Evolutionary conservation across 2,329 filamentous ascomycete species (phyloP).

Genomic region (Aspergillus jensenii): DNA sequence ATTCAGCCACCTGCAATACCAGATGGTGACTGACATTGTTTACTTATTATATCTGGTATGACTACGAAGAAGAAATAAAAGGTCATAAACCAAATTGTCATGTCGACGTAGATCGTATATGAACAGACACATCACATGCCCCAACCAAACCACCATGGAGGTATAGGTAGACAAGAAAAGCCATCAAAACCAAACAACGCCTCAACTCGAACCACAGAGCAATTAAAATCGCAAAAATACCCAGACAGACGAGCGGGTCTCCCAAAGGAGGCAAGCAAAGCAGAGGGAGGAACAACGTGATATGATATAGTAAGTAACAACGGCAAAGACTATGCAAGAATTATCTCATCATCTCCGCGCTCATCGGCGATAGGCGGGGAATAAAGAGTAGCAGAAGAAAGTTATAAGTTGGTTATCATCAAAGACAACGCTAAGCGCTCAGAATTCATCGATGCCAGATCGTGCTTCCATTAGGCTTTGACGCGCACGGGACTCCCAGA

Average conservation of each 20-base stretch:
- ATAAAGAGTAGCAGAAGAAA: constrained; percentile 17
- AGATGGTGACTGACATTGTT: too few relatives aligned
- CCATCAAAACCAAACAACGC: neutral
- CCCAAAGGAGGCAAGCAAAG: constrained; percentile 15
- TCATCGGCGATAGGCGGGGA: constrained; percentile 9
- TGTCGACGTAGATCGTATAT: constrained; percentile 25
- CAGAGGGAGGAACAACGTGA: constrained; percentile 12
- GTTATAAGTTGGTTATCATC: constrained; percentile 16
- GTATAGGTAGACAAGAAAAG: neutral
- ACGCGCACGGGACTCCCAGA: constrained; percentile 35
- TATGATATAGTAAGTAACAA: constrained; percentile 12
- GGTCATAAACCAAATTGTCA: constrained; percentile 23
- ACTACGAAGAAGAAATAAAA: constrained; percentile 31
- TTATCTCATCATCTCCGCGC: constrained; percentile 11
- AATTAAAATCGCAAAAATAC: constrained; percentile 6
- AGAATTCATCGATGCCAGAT: constrained; percentile 3
- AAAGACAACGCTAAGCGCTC: constrained; percentile 1
- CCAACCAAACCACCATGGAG: neutral
- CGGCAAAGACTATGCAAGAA: constrained; percentile 17
- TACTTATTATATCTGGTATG: too few relatives aligned
- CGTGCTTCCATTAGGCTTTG: constrained; percentile 14
- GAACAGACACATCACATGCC: constrained; percentile 17
- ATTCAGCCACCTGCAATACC: too few relatives aligned
- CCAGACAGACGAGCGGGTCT: constrained; percentile 1
- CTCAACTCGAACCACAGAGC: constrained; percentile 18